Percentiles rank a stretch among this genome's conserved stretches.
Conservation (phyloP, 2,329 filamentous ascomycete species). For the Dactylellina cionopaga region DNA sequence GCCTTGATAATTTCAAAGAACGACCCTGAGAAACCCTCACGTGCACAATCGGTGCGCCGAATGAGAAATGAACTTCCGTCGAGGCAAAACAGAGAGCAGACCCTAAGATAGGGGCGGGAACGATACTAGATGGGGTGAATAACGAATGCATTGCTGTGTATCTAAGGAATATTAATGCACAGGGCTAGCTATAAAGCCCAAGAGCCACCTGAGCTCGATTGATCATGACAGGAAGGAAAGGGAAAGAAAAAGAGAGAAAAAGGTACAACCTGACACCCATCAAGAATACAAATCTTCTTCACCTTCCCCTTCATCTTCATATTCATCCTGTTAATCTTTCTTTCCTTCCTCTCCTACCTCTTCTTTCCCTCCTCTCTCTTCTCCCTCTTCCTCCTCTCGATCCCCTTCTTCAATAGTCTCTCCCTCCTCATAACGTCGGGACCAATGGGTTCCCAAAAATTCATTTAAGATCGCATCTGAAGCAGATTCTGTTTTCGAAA, state of each 20-base stretch:
- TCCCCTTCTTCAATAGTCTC: no score
- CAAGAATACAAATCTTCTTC: conserved; percentile 10
- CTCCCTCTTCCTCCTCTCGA: no score
- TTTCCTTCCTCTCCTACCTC: no score
- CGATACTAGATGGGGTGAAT: conserved; percentile 11
- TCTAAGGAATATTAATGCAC: conserved; percentile 10
- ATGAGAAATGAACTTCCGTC: conserved; percentile 1
- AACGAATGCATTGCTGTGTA: conserved; percentile 16
- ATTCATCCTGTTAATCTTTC: no score
- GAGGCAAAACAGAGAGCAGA: neutral
- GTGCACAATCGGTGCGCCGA: conserved; percentile 8
- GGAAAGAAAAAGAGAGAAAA: neutral
- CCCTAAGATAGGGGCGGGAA: conserved; percentile 6
- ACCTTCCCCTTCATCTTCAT: conserved; percentile 3
- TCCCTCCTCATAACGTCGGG: no score
- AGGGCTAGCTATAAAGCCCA: neutral
- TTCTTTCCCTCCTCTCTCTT: no score
- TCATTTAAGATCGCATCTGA: no score
- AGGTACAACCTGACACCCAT: neutral
- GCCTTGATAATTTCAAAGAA: conserved; percentile 2
- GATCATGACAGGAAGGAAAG: neutral
- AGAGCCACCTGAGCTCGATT: neutral
- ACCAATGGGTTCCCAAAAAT: no score
- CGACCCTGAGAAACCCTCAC: conserved; percentile 4
- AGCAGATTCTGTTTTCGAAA: no score